These are phyloP conservation scores for Chlorella sp. DNA, from an alignment of 139 green algal genomes.

Conservation along the genomic window DNA sequence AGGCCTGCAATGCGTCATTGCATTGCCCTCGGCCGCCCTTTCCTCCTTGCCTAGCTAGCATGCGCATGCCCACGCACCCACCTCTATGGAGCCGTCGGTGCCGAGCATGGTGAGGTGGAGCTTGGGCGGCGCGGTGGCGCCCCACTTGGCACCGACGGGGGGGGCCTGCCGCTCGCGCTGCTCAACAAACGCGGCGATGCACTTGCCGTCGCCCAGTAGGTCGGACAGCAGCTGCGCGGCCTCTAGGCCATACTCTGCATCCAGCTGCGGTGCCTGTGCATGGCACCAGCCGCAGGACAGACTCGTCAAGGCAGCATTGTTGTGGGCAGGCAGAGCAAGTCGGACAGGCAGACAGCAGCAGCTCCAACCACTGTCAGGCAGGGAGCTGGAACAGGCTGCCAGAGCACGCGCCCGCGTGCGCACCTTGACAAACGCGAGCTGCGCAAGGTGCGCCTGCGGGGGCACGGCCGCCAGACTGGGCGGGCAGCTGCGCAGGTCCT, in stretches of 20 bases:
- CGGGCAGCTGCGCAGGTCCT: constrained; percentile 62
- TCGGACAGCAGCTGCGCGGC: constrained; percentile 47
- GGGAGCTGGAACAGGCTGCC: no score
- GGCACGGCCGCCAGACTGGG: constrained; percentile 71
- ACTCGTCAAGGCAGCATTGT: background rate
- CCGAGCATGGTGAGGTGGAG: constrained; percentile 38
- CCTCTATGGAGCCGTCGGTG: constrained; percentile 12
- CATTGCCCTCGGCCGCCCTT: no score
- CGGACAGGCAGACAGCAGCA: background rate
- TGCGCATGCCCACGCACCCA: no score
- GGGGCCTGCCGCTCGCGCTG: constrained; percentile 40
- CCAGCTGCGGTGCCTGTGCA: constrained; percentile 46
- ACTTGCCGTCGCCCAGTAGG: constrained; percentile 34
- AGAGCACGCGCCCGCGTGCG: constrained; percentile 28
- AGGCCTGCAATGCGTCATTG: no score
- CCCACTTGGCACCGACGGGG: constrained; percentile 33
- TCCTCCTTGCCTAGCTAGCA: no score
- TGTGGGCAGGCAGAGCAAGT: background rate
- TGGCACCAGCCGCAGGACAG: background rate
- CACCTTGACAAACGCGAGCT: constrained; percentile 64
- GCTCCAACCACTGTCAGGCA: constrained; percentile 29
- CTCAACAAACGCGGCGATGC: constrained; percentile 39
- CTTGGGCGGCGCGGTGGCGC: constrained; percentile 38
- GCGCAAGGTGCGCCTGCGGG: constrained; percentile 56
- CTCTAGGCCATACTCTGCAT: constrained; percentile 66